phyloP scores from a whole-genome alignment of 2,329 filamentous ascomycete genomes.

The Beauveria pseudobassiana region DNA sequence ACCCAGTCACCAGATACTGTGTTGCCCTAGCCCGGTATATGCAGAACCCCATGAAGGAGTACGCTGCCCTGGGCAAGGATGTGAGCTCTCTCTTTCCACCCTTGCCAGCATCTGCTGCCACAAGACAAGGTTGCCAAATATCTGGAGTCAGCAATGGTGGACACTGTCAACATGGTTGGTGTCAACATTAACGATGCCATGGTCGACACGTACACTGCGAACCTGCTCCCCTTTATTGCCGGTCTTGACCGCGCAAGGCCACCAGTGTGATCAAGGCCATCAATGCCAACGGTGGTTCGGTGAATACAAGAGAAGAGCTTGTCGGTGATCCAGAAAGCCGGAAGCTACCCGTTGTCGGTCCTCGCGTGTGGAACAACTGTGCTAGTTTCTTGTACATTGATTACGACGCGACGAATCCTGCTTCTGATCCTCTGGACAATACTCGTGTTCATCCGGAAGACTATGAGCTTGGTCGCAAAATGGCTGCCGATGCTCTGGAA shows the following conservation, averaged over 20 bases:
- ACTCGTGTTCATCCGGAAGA: conserved; percentile 97
- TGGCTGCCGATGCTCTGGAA: conserved; percentile 94
- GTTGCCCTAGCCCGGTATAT: conserved; percentile 84
- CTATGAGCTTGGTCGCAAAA: conserved; percentile 95
- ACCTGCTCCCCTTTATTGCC: conserved; percentile 82
- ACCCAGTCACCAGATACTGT: conserved; percentile 78
- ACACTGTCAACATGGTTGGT: conserved; percentile 95
- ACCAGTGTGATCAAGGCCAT: conserved; percentile 68
- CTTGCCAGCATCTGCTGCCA: conserved; percentile 80
- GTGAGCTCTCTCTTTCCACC: conserved; percentile 78
- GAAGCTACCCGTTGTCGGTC: conserved; percentile 72
- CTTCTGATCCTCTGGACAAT: conserved; percentile 89
- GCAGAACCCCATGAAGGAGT: conserved; percentile 94
- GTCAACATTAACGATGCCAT: conserved; percentile 93
- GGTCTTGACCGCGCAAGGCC: conserved; percentile 87
- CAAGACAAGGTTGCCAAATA: conserved; percentile 80
- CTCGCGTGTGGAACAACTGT: conserved; percentile 92
- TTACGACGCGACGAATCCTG: conserved; percentile 72
- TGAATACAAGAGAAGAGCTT: conserved; percentile 78
- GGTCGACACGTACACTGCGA: conserved; percentile 71
- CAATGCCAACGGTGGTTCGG: conserved; percentile 79
- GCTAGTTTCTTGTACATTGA: conserved; percentile 90
- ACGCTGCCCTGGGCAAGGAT: conserved; percentile 84
- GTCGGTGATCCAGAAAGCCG: conserved; percentile 79
- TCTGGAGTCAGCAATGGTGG: conserved; percentile 93